Conservation (phyloP, 2,329 filamentous ascomycete genomes). For the Colletotrichum abscissum region DNA sequence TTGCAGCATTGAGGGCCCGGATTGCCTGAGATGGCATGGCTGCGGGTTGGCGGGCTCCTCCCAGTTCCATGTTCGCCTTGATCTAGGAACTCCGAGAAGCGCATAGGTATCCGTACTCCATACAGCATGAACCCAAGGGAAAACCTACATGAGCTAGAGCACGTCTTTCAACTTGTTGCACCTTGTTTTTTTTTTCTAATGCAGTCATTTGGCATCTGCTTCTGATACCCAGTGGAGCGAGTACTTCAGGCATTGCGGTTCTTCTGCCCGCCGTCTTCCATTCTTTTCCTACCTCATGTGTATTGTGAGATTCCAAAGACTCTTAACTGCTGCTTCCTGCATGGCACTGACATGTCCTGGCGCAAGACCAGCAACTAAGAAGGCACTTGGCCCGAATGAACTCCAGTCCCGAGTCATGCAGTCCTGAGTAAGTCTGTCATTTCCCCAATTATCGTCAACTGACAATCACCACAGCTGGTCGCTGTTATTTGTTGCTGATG, state of each 20-base stretch:
- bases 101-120: background rate
- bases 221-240: background rate
- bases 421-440: constrained; percentile 16
- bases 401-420: constrained; percentile 22
- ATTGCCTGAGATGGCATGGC: constrained; percentile 4
- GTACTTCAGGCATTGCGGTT: background rate
- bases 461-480: background rate
- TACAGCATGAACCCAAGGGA: background rate
- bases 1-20: constrained; percentile 18
- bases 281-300: background rate
- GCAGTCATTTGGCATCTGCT: constrained; percentile 16
- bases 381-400: background rate
- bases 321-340: constrained; percentile 1
- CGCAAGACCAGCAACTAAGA: constrained; percentile 18
- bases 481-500: background rate
- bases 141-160: background rate
- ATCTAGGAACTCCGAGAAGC: constrained; percentile 3
- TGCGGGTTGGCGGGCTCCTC: constrained; percentile 7
- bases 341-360: constrained; percentile 29
- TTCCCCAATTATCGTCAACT: constrained; percentile 3
- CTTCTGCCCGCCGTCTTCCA: background rate
- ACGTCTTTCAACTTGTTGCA: background rate
- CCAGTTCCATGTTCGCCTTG: constrained; percentile 25
- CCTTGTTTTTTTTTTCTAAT: background rate
- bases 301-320: no score